Percentiles rank a stretch among this genome's conserved stretches.
Conservation (phyloP, 2,329 filamentous ascomycete genomes). For the Xylariaceae sp. region DNA sequence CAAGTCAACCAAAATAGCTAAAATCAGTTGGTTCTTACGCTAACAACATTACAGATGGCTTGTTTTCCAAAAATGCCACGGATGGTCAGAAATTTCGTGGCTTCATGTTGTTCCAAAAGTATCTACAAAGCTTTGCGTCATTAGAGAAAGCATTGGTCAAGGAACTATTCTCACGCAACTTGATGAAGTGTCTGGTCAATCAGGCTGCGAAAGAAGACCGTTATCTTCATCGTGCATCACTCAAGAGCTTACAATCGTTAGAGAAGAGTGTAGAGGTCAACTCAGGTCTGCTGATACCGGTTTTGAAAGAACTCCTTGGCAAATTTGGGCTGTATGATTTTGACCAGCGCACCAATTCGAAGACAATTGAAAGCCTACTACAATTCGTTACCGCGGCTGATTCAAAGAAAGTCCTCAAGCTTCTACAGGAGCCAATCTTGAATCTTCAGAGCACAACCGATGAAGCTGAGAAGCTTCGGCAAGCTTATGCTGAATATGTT, state of each 20-base stretch:
- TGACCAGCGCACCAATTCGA: slow-evolving; percentile 80
- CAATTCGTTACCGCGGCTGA: slow-evolving; percentile 55
- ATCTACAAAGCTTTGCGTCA: slow-evolving; percentile 52
- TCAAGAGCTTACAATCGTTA: slow-evolving; percentile 69
- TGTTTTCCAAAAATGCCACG: slow-evolving; percentile 79
- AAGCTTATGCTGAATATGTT: slow-evolving; percentile 52
- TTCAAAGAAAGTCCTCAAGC: slow-evolving; percentile 48
- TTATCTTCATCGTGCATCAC: slow-evolving; percentile 74
- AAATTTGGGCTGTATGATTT: slow-evolving; percentile 72
- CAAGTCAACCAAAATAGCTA: slow-evolving; percentile 34
- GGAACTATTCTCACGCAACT: slow-evolving; percentile 74
- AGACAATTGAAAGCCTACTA: slow-evolving; percentile 74
- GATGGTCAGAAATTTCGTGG: slow-evolving; percentile 89
- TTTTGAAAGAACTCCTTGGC: slow-evolving; percentile 66
- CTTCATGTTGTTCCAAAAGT: slow-evolving; percentile 79
- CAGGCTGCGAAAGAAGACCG: slow-evolving; percentile 74
- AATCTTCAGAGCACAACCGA: slow-evolving; percentile 26
- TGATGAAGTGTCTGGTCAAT: slow-evolving; percentile 78
- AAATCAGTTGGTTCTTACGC: not conserved
- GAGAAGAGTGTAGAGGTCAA: slow-evolving; percentile 60
- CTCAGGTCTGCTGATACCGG: slow-evolving; percentile 53
- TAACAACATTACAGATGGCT: slow-evolving; percentile 54
- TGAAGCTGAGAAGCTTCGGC: slow-evolving; percentile 41
- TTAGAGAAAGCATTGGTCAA: slow-evolving; percentile 46
- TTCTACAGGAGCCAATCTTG: slow-evolving; percentile 43